phyloP scores from a whole-genome alignment of 2,329 filamentous ascomycete genomes.

The Stachybotrys chartarum region DNA sequence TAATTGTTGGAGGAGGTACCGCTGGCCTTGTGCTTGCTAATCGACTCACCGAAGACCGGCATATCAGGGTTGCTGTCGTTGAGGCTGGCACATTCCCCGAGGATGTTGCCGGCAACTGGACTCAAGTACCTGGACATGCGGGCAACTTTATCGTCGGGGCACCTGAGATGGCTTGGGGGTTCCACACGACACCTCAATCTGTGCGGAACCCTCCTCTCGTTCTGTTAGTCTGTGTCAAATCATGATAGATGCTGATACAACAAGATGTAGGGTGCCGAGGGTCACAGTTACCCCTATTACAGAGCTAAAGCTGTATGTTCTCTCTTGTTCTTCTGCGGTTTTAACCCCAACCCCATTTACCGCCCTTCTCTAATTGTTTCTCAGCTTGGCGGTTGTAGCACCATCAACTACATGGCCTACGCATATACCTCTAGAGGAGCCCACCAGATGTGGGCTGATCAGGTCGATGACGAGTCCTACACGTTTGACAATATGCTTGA shows the following conservation, averaged over 20 bases:
- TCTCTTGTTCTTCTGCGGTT: background rate
- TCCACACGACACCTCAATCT: background rate
- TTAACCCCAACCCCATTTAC: too few species aligned
- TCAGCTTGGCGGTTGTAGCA: background rate
- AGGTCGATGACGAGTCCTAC: background rate
- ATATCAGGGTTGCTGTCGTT: background rate
- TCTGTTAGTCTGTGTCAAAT: too few species aligned
- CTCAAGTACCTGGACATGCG: background rate
- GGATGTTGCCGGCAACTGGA: background rate
- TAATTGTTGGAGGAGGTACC: background rate
- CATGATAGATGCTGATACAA: background rate
- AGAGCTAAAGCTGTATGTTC: background rate
- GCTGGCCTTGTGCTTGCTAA: background rate
- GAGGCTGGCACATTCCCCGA: background rate
- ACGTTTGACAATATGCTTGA: background rate
- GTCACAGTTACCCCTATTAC: background rate
- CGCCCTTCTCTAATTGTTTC: background rate
- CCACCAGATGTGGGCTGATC: background rate
- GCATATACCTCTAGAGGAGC: background rate
- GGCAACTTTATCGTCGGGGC: background rate
- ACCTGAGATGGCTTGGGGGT: background rate
- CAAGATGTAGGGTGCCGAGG: background rate
- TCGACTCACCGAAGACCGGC: background rate
- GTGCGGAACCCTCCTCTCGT: background rate
- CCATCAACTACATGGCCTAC: background rate